Base-by-base conservation (phyloP, 108 stramenopile genomes). In the Cyclotella atomus region DNA sequence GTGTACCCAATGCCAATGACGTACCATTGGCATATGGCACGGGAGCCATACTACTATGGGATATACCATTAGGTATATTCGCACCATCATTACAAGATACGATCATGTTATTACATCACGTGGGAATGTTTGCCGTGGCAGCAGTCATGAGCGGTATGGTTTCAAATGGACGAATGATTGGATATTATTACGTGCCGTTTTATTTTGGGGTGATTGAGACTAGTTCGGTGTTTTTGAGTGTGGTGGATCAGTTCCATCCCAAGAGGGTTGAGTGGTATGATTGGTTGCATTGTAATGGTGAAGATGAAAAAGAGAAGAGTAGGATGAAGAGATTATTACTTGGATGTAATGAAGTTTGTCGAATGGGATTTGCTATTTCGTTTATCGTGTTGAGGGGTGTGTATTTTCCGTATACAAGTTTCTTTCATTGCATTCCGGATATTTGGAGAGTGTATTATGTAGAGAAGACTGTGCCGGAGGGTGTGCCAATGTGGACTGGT, bases 181-280 rank as follows among this genome's bases (percentile, higher is more conserved):
- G 81, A 20, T 63, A 79, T 45, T 85, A 86, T 59, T 87, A 88
- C 45, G 83, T 76, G 21, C 82, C 84, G 6, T 85, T 87, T 65
- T 91, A 85, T 70, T 86, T 88, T 67, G 90, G 90, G 10, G 83
- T 86, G 14, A 83, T 91, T 59, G 90, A 91, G 73, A 52, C 87
- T 12, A 85, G 84, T 50, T 86, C 85, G 4, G 65, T 91, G 15
- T 85, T 85, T 29, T 75, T 91, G 59, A 52, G 65, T 28, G 61
- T 85, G 52, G 86, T 91, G 44, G 87, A 90, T 74, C 45, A 86
- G 0, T 89, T 87, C 49, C 88, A 89, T 82, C 88, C 88, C 1
- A 89, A 87, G 43, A 61, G 86, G 43, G 73, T 73, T 5, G 46
- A 71, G 15, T 89, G 84, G 75, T 63, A 81, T 57, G 70, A 79